Percentiles rank a stretch among this genome's conserved stretches.
phyloP scores from a whole-genome alignment of 306 rosid genomes.

The Acacia crassicarpa region DNA sequence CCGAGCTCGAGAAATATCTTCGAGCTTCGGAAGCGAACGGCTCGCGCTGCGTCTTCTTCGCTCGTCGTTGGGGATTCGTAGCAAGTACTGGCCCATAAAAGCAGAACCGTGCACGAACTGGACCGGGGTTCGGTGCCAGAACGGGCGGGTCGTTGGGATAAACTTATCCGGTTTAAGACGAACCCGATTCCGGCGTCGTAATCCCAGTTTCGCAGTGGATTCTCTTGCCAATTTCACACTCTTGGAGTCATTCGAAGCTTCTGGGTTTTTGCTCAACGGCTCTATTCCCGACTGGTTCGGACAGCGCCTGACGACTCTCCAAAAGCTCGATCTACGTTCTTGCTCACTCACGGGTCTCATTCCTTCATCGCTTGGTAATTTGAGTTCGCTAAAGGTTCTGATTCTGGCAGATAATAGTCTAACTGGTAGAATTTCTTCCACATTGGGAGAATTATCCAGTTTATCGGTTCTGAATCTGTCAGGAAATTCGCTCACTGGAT shows the following conservation, averaged over 20 bases:
- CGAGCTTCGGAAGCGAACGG: constrained; percentile 55
- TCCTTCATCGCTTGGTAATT: constrained; percentile 62
- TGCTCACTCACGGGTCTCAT: constrained; percentile 60
- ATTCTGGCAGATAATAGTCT: constrained; percentile 62
- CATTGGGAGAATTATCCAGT: constrained; percentile 46
- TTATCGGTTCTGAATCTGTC: constrained; percentile 73
- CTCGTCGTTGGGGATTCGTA: constrained; percentile 69
- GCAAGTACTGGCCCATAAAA: constrained; percentile 78
- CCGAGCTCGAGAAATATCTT: constrained; percentile 34
- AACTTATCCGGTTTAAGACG: constrained; percentile 61
- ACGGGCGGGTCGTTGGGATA: constrained; percentile 56
- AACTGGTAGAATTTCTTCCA: constrained; percentile 65
- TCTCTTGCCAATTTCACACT: constrained; percentile 58
- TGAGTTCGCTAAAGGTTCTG: constrained; percentile 49
- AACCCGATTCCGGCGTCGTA: constrained; percentile 42
- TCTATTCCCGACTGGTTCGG: constrained; percentile 91
- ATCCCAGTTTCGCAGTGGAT: constrained; percentile 62
- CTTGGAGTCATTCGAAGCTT: constrained; percentile 71
- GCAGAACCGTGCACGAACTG: constrained; percentile 65
- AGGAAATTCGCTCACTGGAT: constrained; percentile 64
- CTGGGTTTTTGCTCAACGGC: constrained; percentile 81
- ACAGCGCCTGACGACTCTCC: constrained; percentile 46
- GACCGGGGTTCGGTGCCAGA: constrained; percentile 66
- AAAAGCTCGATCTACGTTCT: constrained; percentile 69
- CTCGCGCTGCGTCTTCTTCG: constrained; percentile 69